Base-by-base conservation (phyloP, 495 filamentous ascomycete species). In the Penicillium roqueforti region DNA sequence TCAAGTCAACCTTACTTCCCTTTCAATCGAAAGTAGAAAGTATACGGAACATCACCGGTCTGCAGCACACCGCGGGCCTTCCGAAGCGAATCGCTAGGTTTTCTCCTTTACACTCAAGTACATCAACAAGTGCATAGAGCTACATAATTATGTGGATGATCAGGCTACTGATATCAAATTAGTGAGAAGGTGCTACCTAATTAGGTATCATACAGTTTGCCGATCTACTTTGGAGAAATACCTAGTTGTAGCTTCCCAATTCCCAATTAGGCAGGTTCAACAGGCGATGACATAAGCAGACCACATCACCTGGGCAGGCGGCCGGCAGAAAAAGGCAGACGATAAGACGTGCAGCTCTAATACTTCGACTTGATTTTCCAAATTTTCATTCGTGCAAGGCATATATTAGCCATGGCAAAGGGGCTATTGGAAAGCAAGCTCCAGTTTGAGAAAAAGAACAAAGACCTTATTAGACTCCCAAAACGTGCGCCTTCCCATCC, bases 31-130 rank as follows among this genome's bases (percentile, higher is more conserved):
- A n/a, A n/a, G 36, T 73, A 55, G 54, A 76, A 76, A 10, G 71
- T 64, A 0, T 67, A 74, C 9, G 73, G 45, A 0, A 70, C 61
- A 34, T 76, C 71, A 5, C 51, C 59, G 0, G 60, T 70, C 49
- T 66, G 36, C 10, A 70, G 45, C 10, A 55, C 55, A 4, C 65
- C 66, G 0, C 65, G 56, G 22, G 68, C 65, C 23, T 67, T 66
- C 19, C 62, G 60, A 25, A 68, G 29, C 43, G 41, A 78, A 78
- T 41, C 76, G 65, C 45, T 63, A 59, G 1, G 60, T 51, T 47
- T 79, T 59, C 22, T 58, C 70, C 63, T 80, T 78, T 3, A 80
- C 65, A 71, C 75, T 80, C 4, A 59, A 5, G 6, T 71, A 76
- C 16, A 61, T 53, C 6, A 5, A 36, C 7, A 16, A 7, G 54